These are phyloP conservation scores for Volvariella surrecta DNA, from an alignment of 1,284 basidiomycete genomes.

Conservation along the genomic window DNA sequence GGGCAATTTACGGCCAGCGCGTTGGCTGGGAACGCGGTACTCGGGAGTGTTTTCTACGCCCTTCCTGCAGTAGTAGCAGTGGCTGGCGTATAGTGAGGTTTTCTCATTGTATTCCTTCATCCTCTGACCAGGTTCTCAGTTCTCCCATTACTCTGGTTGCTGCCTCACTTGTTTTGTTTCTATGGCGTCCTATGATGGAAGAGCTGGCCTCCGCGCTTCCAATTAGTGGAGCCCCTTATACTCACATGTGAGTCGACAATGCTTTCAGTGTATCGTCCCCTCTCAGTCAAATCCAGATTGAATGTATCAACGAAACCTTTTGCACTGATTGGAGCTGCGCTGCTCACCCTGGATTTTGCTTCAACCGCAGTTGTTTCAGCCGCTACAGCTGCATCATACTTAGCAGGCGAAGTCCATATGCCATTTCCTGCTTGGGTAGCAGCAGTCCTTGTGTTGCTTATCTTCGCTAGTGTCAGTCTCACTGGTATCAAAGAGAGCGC, in stretches of 20 bases:
- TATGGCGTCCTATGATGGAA: constrained; percentile 66
- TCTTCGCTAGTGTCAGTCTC: constrained; percentile 48
- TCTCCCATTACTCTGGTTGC: constrained; percentile 61
- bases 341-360: constrained; percentile 57
- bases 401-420: constrained; percentile 48
- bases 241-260: constrained; percentile 38
- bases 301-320: constrained; percentile 54
- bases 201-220: constrained; percentile 61
- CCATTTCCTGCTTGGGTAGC: constrained; percentile 45
- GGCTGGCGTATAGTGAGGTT: constrained; percentile 45
- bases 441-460: constrained; percentile 38
- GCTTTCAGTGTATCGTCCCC: not conserved
- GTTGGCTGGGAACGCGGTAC: constrained; percentile 58
- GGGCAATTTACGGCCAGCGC: constrained; percentile 53
- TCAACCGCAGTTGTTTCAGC: constrained; percentile 63
- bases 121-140: constrained; percentile 22
- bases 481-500: constrained; percentile 56
- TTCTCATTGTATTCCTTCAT: not conserved
- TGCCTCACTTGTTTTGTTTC: constrained; percentile 48
- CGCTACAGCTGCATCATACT: constrained; percentile 57
- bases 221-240: constrained; percentile 61
- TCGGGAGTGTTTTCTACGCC: constrained; percentile 66
- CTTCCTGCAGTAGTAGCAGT: constrained; percentile 55
- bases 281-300: constrained; percentile 25
- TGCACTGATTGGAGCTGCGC: constrained; percentile 50